Conservation (phyloP, 805 yeast species). For the Saccharomycopsis fodiens region DNA sequence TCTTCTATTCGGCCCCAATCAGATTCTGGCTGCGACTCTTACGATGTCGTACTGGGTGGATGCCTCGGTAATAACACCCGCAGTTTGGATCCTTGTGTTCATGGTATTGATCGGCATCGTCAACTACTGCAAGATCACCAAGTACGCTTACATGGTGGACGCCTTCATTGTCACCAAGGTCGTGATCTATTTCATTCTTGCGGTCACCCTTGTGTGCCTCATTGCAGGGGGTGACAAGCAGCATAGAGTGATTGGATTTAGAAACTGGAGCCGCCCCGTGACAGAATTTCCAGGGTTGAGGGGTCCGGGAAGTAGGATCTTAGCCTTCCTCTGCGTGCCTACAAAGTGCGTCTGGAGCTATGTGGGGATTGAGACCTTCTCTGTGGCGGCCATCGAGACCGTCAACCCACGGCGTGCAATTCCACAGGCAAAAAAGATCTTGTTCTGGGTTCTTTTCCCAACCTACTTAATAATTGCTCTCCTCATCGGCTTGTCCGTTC, state of each 20-base stretch:
- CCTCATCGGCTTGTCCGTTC: slow-evolving; percentile 61
- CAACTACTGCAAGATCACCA: slow-evolving; percentile 17
- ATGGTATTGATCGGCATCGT: slow-evolving; percentile 21
- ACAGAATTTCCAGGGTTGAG: not conserved
- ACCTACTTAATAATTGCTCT: slow-evolving; percentile 50
- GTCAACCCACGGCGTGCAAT: slow-evolving; percentile 59
- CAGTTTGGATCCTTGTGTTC: slow-evolving; percentile 37
- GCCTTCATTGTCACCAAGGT: slow-evolving; percentile 12
- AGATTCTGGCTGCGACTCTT: slow-evolving; percentile 36
- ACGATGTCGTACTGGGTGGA: slow-evolving; percentile 38
- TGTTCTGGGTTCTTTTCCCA: slow-evolving; percentile 53
- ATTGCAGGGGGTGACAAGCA: slow-evolving; percentile 35
- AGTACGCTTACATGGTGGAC: slow-evolving; percentile 17
- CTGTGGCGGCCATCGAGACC: slow-evolving; percentile 69
- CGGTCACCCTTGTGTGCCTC: slow-evolving; percentile 29
- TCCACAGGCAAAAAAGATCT: slow-evolving; percentile 62
- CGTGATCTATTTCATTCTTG: slow-evolving; percentile 22
- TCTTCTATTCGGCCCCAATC: slow-evolving; percentile 16
- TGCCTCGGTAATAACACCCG: slow-evolving; percentile 30
- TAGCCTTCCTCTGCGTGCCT: slow-evolving; percentile 51
- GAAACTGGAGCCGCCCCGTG: slow-evolving; percentile 39
- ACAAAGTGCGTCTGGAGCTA: slow-evolving; percentile 56
- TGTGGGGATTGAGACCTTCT: slow-evolving; percentile 63
- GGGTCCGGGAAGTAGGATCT: slow-evolving; percentile 43
- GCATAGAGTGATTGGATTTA: slow-evolving; percentile 44